Percentiles rank a stretch among this genome's conserved stretches.
These are phyloP conservation scores for Silene noctiflora DNA, from an alignment of 179 eudicot genomes.

Conservation along the genomic window DNA sequence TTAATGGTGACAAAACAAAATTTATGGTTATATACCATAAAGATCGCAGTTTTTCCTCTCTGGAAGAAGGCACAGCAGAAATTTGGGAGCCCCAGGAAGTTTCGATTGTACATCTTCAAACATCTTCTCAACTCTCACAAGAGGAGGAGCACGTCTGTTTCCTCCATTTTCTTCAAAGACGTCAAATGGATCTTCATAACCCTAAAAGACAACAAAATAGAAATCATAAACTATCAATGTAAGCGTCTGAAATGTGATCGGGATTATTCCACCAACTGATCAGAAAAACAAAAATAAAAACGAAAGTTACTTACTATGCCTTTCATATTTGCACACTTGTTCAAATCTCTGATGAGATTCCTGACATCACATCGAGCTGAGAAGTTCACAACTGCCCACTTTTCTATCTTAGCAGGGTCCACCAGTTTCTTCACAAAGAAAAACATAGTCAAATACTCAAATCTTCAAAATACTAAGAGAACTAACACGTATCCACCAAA, in stretches of 20 bases:
- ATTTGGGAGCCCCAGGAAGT: slow-evolving; percentile 79
- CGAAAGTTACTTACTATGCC: slow-evolving; percentile 58
- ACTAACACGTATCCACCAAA: background rate
- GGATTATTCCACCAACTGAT: background rate
- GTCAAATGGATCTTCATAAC: slow-evolving; percentile 51
- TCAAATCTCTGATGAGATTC: slow-evolving; percentile 50
- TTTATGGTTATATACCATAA: slow-evolving; percentile 68
- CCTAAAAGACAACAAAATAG: slow-evolving; percentile 28
- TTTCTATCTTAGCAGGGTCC: slow-evolving; percentile 65
- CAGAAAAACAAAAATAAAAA: background rate
- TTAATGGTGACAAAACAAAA: background rate
- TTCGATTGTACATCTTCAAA: slow-evolving; percentile 53
- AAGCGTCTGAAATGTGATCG: too few species aligned
- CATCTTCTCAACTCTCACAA: slow-evolving; percentile 79
- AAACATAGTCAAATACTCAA: background rate
- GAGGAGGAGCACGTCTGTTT: slow-evolving; percentile 56
- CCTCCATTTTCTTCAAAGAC: slow-evolving; percentile 65
- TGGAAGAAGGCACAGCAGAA: slow-evolving; percentile 75
- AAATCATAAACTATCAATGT: background rate
- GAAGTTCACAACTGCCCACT: slow-evolving; percentile 84
- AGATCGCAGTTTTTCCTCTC: slow-evolving; percentile 83
- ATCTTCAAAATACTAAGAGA: background rate
- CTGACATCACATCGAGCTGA: slow-evolving; percentile 77
- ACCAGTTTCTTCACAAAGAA: slow-evolving; percentile 53
- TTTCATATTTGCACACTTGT: slow-evolving; percentile 58